Conservation (phyloP, 768 basidiomycete genomes). For the Sistotremastrum suecicum region DNA sequence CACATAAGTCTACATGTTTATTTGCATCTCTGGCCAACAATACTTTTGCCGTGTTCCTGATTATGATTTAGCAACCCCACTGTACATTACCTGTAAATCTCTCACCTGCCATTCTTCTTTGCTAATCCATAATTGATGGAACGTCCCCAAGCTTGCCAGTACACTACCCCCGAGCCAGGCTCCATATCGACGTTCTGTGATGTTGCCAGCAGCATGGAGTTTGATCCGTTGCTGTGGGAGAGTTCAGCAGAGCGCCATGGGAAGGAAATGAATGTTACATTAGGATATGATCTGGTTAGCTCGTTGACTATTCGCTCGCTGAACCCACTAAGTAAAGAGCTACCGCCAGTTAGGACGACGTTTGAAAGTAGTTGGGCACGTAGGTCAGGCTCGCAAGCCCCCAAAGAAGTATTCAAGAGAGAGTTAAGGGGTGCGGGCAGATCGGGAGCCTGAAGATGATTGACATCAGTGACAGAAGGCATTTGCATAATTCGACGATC, state of each 20-base stretch:
- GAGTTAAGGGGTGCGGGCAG: constrained; percentile 64
- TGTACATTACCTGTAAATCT: constrained; percentile 4
- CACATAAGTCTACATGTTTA: constrained; percentile 17
- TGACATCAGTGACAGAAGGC: not conserved
- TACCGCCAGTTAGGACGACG: constrained; percentile 92
- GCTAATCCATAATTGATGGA: constrained; percentile 96
- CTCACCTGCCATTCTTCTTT: constrained; percentile 83
- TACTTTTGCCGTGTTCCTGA: constrained; percentile 71
- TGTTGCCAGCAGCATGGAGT: constrained; percentile 85
- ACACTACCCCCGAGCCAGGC: constrained; percentile 96
- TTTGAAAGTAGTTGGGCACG: constrained; percentile 84
- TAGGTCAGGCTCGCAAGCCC: constrained; percentile 82
- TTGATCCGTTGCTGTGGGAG: constrained; percentile 45
- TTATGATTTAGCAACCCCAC: constrained; percentile 1
- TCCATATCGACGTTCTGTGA: constrained; percentile 79
- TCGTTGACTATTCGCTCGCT: constrained; percentile 72
- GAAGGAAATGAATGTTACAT: constrained; percentile 35
- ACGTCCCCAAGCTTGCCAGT: constrained; percentile 87
- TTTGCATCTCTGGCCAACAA: constrained; percentile 80
- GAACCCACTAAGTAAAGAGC: constrained; percentile 76
- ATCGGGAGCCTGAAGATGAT: constrained; percentile 28
- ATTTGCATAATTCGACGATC: constrained; percentile 4
- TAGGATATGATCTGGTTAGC: constrained; percentile 57
- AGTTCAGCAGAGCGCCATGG: not conserved
- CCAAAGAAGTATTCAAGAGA: constrained; percentile 64